Conservation (phyloP, 140 eudicot genomes). For the Bidens hawaiensis region DNA sequence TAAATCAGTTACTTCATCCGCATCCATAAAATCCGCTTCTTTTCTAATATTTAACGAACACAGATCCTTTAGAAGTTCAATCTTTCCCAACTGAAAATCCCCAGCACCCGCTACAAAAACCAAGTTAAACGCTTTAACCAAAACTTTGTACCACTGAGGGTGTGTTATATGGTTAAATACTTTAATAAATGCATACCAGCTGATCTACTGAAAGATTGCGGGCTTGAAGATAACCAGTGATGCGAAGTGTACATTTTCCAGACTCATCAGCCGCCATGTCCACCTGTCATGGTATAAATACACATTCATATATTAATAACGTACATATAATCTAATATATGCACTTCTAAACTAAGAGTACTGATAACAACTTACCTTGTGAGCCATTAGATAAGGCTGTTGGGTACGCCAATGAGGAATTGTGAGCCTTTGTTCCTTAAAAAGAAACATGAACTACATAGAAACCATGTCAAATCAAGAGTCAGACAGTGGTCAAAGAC, state of each 20-base stretch:
- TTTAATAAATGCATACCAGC: constrained; percentile 43
- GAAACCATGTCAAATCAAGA: constrained; percentile 6
- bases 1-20: constrained; percentile 47
- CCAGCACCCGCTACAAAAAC: constrained; percentile 97
- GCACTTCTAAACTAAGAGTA: neutral
- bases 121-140: constrained; percentile 35
- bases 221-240: constrained; percentile 85
- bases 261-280: constrained; percentile 48
- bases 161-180: too few relatives aligned
- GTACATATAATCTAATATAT: neutral
- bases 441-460: constrained; percentile 77
- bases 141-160: neutral
- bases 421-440: constrained; percentile 72
- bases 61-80: constrained; percentile 83
- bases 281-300: constrained; percentile 39
- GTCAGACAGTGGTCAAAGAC: neutral
- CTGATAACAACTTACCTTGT: constrained; percentile 46
- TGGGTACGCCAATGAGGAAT: constrained; percentile 91
- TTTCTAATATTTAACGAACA: constrained; percentile 67
- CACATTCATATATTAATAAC: neutral
- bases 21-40: constrained; percentile 77
- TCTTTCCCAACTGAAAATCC: constrained; percentile 80
- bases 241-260: constrained; percentile 59
- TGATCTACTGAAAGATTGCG: constrained; percentile 83
- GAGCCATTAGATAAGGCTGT: constrained; percentile 76